These are phyloP conservation scores for Phaeosphaeriaceae sp. DNA, from an alignment of 2,329 filamentous ascomycete species.

Conservation along the genomic window DNA sequence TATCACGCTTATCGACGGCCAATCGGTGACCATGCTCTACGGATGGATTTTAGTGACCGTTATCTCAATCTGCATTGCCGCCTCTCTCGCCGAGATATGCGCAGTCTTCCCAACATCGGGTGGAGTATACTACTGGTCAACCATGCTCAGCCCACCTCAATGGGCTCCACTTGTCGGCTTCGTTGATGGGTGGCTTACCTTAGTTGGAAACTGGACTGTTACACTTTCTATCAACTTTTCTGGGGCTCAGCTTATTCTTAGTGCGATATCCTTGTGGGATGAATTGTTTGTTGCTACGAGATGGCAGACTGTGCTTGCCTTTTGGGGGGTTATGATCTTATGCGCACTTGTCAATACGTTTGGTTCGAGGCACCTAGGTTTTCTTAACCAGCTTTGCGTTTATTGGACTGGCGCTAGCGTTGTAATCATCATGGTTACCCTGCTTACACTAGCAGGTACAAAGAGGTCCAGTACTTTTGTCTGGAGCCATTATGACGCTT, in stretches of 20 bases:
- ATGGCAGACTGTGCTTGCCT: conserved; percentile 74
- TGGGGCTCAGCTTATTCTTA: conserved; percentile 68
- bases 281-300: conserved; percentile 70
- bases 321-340: conserved; percentile 73
- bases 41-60: conserved; percentile 71
- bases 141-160: conserved; percentile 69
- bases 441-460: conserved; percentile 66
- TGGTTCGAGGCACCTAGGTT: conserved; percentile 65
- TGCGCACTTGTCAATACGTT: conserved; percentile 71
- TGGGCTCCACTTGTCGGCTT: conserved; percentile 72
- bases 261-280: conserved; percentile 70
- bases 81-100: conserved; percentile 78
- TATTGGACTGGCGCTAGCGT: conserved; percentile 73
- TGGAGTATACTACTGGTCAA: conserved; percentile 75
- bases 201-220: conserved; percentile 77
- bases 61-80: conserved; percentile 72
- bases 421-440: conserved; percentile 70
- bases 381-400: conserved; percentile 76
- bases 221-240: conserved; percentile 71
- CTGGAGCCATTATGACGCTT: conserved; percentile 72
- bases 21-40: conserved; percentile 72
- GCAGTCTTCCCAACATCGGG: conserved; percentile 77
- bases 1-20: conserved; percentile 71
- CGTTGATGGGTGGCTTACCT: conserved; percentile 73
- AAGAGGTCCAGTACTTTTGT: conserved; percentile 68